Base-by-base conservation (phyloP, 352 stramenopile species). In the Phytophthora litchii region DNA sequence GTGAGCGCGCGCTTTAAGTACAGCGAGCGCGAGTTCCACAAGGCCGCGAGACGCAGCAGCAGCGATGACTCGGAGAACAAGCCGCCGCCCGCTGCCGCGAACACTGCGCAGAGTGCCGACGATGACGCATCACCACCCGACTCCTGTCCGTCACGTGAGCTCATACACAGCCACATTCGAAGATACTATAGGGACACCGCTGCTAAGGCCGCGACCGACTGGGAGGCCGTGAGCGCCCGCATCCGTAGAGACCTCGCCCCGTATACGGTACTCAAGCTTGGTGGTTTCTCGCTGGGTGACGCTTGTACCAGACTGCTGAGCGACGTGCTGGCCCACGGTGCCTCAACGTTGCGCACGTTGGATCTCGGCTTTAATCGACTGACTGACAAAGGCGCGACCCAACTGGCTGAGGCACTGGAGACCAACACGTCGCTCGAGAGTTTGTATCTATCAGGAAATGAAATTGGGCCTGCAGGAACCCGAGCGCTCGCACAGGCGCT, bases 311-410 rank as follows among this genome's bases (percentile, higher is more conserved):
- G 74, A 56, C 47, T 92, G 42, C 61, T 94, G 20, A 65, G 76
- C 1, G 72, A 77, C 46, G 83, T 90, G 37, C 54, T 94, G 2
- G 61, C 67, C 17, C 45, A 67, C 32, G 58, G 64, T 29, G 76
- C 57, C 19, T 49, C 54, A 16, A 83, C 56, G 21, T 53, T 94
- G 29, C 70, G 66, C 19, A 89, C 82, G 31, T 63, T 94, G 14
- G 83, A 94, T 45, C 63, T 94, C 11, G 83, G 85, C 3, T 92
- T 92, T 41, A 94, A 94, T 60, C 73, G 82, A 67, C 78, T 94
- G 44, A 90, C 76, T 25, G 76, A 92, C 66, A 78, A 75, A 14
- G 85, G 85, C 20, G 78, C 84, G 31, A 57, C 63, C 9, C 66
- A 81, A 42, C 47, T 94, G 31, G 85, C 85, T 1, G 40, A 71